Conservation (phyloP, 1,139 yeast genomes). For the Yamadazyma diospyri region DNA sequence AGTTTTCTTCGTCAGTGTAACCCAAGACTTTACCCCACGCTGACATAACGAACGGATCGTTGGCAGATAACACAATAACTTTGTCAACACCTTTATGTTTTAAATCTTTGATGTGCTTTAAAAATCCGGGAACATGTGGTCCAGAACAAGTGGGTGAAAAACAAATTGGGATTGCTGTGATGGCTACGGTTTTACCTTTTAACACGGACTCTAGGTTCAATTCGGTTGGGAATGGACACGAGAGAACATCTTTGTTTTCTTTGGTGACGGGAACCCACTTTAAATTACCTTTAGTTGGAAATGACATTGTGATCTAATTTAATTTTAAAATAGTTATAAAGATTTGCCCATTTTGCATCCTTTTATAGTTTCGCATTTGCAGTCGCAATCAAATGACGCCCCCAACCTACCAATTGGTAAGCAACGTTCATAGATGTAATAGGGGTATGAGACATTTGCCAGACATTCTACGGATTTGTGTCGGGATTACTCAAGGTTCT, state of each 20-base stretch:
- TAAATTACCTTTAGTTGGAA: slow-evolving; percentile 54
- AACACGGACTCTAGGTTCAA: slow-evolving; percentile 47
- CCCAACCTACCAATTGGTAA: slow-evolving; percentile 1
- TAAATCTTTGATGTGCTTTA: slow-evolving; percentile 49
- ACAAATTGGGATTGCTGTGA: slow-evolving; percentile 88
- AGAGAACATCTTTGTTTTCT: slow-evolving; percentile 38
- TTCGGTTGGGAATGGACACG: slow-evolving; percentile 53
- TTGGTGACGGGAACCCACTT: slow-evolving; percentile 55
- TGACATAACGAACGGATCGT: slow-evolving; percentile 75
- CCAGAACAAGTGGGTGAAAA: slow-evolving; percentile 89
- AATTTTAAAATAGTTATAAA: background rate
- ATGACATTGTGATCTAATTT: slow-evolving; percentile 8
- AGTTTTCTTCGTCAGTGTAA: slow-evolving; percentile 42
- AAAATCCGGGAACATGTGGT: slow-evolving; percentile 74
- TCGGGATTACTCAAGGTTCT: too few relatives aligned
- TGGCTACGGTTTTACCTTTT: slow-evolving; percentile 54
- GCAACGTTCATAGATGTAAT: background rate
- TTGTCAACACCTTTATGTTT: slow-evolving; percentile 69
- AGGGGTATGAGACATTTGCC: too few relatives aligned
- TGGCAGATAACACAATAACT: slow-evolving; percentile 69
- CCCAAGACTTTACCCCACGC: slow-evolving; percentile 82
- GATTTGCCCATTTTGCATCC: slow-evolving; percentile 1
- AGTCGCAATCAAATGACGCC: slow-evolving; percentile 1
- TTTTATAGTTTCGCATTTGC: slow-evolving; percentile 2
- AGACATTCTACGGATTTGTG: too few relatives aligned